Evolutionary conservation across 1,139 yeast species (phyloP).

Genomic region (Lipomyces yarrowii): DNA sequence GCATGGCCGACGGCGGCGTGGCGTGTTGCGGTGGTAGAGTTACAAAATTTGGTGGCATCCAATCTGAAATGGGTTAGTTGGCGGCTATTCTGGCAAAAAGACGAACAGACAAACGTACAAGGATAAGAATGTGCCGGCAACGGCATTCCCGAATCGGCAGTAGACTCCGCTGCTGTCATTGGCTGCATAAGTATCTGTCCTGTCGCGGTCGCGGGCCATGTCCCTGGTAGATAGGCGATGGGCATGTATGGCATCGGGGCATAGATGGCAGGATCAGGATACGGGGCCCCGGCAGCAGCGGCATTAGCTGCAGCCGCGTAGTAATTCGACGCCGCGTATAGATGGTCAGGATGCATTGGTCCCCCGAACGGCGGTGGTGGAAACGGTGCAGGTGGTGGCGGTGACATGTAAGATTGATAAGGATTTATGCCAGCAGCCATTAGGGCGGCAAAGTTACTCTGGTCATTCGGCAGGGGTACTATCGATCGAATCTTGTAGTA

Average conservation of each 20-base stretch:
- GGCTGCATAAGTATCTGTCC: not conserved
- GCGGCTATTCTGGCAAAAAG: no score
- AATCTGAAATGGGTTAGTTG: not conserved
- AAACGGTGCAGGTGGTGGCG: no score
- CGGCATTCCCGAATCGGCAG: not conserved
- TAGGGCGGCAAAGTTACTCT: not conserved
- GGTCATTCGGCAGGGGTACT: not conserved
- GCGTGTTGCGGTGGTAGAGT: constrained; percentile 4
- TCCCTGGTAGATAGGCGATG: not conserved
- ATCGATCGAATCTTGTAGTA: not conserved
- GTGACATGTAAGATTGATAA: constrained; percentile 1
- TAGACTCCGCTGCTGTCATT: not conserved
- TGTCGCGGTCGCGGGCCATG: not conserved
- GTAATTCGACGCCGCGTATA: constrained; percentile 4
- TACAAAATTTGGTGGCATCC: not conserved
- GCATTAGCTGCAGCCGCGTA: constrained; percentile 5
- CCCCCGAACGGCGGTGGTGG: not conserved
- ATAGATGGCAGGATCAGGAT: not conserved
- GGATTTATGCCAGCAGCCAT: constrained; percentile 1
- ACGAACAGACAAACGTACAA: not conserved
- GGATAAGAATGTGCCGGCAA: not conserved
- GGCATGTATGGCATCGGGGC: not conserved
- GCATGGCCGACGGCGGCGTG: not conserved
- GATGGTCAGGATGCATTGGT: constrained; percentile 1
- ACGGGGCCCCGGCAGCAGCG: not conserved